Conservation (phyloP, 2,329 filamentous ascomycete genomes). For the Madurella mycetomatis region DNA sequence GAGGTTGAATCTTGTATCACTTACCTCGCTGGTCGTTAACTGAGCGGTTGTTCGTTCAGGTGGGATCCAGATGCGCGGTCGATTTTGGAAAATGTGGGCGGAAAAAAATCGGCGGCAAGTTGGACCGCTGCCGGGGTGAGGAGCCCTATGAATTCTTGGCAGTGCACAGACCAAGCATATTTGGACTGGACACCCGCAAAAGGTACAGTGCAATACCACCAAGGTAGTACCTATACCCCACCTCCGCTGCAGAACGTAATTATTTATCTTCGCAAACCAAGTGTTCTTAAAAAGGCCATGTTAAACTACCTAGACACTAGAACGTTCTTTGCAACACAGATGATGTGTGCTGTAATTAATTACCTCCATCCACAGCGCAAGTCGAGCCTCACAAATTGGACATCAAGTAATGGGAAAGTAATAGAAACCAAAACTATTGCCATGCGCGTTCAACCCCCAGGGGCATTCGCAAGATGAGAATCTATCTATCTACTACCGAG, state of each 20-base stretch:
- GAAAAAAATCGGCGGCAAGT: slow-evolving; percentile 24
- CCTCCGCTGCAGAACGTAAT: too few relatives aligned
- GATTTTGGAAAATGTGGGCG: slow-evolving; percentile 29
- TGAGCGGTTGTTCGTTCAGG: slow-evolving; percentile 22
- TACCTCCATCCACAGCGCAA: too few relatives aligned
- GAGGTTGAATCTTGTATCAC: slow-evolving; percentile 15
- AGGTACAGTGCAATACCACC: too few relatives aligned
- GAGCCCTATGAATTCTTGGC: slow-evolving; percentile 11
- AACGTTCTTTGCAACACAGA: too few relatives aligned
- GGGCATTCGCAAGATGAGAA: neutral
- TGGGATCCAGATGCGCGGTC: slow-evolving; percentile 16
- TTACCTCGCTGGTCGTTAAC: slow-evolving; percentile 28
- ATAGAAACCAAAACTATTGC: neutral
- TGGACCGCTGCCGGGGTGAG: slow-evolving; percentile 18
- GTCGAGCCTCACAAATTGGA: too few relatives aligned
- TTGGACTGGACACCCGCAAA: too few relatives aligned
- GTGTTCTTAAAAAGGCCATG: neutral
- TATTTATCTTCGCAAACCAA: too few relatives aligned
- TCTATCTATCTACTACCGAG: slow-evolving; percentile 3
- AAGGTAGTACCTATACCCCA: too few relatives aligned
- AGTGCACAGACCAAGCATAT: slow-evolving; percentile 10
- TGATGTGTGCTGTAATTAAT: too few relatives aligned
- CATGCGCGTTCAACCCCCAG: neutral
- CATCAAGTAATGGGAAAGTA: too few relatives aligned
- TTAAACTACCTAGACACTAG: too few relatives aligned